Conservation (phyloP, 495 filamentous ascomycete species). For the Neurospora tetraspora region DNA sequence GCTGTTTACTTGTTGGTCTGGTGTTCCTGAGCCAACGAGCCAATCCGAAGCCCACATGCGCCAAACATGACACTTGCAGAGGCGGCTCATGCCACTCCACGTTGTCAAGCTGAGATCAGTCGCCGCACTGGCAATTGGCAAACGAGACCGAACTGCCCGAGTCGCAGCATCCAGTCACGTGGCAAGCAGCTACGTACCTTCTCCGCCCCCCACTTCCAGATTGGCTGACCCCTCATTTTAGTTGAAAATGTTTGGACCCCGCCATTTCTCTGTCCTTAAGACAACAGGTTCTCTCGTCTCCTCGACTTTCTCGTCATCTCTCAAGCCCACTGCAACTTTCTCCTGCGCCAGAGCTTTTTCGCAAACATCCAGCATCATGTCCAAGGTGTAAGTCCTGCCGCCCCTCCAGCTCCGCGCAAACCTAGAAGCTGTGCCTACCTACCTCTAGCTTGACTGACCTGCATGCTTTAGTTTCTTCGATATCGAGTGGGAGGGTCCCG, state of each 20-base stretch:
- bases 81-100: neutral
- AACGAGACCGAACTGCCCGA: neutral
- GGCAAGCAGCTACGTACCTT: conserved; percentile 5
- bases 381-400: conserved; percentile 22
- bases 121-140: neutral
- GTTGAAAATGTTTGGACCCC: conserved; percentile 29
- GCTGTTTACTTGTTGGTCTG: neutral
- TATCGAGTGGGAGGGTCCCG: conserved; percentile 55
- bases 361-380: conserved; percentile 20
- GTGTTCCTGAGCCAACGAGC: neutral
- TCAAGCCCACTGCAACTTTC: conserved; percentile 18
- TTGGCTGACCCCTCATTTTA: conserved; percentile 20
- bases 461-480: conserved; percentile 23
- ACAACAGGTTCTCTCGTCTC: conserved; percentile 20
- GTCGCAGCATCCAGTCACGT: neutral
- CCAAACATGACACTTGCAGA: neutral
- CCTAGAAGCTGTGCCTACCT: neutral
- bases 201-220: conserved; percentile 2
- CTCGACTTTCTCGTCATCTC: conserved; percentile 16
- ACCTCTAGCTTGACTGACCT: conserved; percentile 2
- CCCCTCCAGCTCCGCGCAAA: neutral
- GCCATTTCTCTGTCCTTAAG: conserved; percentile 26
- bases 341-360: conserved; percentile 22
- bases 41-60: neutral
- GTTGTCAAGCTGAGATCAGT: neutral